Evolutionary conservation across 2,329 filamentous ascomycete genomes (phyloP).

Genomic region (Curvularia spicifera): DNA sequence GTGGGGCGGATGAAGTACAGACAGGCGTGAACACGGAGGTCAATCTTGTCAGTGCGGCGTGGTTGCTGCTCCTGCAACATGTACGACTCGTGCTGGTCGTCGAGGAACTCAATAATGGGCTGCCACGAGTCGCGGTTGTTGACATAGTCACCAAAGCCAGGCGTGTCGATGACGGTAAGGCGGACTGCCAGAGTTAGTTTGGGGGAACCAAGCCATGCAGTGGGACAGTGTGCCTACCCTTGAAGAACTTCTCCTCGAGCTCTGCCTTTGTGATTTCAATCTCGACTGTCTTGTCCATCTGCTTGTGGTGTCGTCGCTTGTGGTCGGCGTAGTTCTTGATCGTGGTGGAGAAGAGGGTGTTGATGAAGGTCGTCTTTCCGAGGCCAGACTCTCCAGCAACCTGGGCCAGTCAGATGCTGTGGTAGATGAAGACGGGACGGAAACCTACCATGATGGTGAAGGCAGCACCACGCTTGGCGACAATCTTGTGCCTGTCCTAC

Average conservation of each 20-base stretch:
- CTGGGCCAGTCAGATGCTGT: slow-evolving; percentile 57
- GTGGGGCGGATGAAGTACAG: slow-evolving; percentile 99
- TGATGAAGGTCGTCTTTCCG: slow-evolving; percentile 99
- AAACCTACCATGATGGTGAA: slow-evolving; percentile 95
- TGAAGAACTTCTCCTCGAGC: slow-evolving; percentile 99
- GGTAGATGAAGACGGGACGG: neutral
- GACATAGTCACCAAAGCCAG: slow-evolving; percentile 98
- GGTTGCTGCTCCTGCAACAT: slow-evolving; percentile 99
- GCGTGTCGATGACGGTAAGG: slow-evolving; percentile 97
- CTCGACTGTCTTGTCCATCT: slow-evolving; percentile 99
- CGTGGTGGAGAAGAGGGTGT: slow-evolving; percentile 99
- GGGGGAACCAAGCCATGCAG: neutral
- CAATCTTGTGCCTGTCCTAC: slow-evolving; percentile 68
- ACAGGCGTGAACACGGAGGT: slow-evolving; percentile 97
- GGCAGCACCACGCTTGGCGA: slow-evolving; percentile 85
- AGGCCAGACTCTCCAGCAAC: slow-evolving; percentile 98
- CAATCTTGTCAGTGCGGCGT: slow-evolving; percentile 96
- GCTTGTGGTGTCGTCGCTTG: slow-evolving; percentile 98
- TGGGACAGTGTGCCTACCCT: slow-evolving; percentile 65
- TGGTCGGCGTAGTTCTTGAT: slow-evolving; percentile 99
- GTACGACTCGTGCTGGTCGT: slow-evolving; percentile 99
- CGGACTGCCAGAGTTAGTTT: slow-evolving; percentile 69
- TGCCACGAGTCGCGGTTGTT: slow-evolving; percentile 99
- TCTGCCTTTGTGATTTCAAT: slow-evolving; percentile 99
- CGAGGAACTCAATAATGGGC: slow-evolving; percentile 99